Evolutionary conservation across 176 grass and related monocot genomes (phyloP), one percentile per base, ranked within the genome.

Genomic region (Saccharum spontaneum): DNA sequence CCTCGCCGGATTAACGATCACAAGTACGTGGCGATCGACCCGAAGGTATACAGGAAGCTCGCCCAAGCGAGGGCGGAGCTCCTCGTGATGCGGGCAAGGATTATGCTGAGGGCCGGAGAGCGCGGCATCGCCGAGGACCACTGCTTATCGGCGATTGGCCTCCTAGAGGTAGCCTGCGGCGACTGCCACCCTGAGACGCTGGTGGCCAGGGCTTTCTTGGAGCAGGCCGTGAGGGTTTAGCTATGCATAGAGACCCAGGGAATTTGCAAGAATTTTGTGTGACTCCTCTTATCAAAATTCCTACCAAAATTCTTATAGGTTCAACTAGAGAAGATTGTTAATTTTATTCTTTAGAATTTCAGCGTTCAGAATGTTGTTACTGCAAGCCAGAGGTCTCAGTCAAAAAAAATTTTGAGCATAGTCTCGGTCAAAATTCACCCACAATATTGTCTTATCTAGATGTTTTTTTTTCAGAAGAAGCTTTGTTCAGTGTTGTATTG

Each of bases 161-260:
- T 97, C 31, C 82, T 91, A 3, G 85, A 88, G 81, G 91, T 91
- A 12, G 90, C 93, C 71, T 70, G 48, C 60, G 94, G 91, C 1
- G 30, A 45, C 20, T 85, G 79, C 2, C 88, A 97, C 88, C 78
- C 77, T 4, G 82, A 88, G 39, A 91, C 91, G 37, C 17, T 83
- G 34, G 80, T 67, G 5, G 83, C 30, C 26, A 36, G 40, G 12
- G 40, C 64, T 2, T 73, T 80, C 17, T 24, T 92, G 22, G 88
- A 90, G 16, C 73, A 59, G 31, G 48, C 73, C 46, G 31, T 83
- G 22, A 33, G 13, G 0, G 48, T 73, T 43, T 89, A 11, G 30
- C 13, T 13, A 1, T 55, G 13, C 7, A 59, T 44, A 40, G n/a
- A 4, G 7, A 20, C 28, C 17, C 2, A 5, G 8, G 9, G 28